Evolutionary conservation across 495 filamentous ascomycete genomes (phyloP).

Genomic region (Evernia prunastri): DNA sequence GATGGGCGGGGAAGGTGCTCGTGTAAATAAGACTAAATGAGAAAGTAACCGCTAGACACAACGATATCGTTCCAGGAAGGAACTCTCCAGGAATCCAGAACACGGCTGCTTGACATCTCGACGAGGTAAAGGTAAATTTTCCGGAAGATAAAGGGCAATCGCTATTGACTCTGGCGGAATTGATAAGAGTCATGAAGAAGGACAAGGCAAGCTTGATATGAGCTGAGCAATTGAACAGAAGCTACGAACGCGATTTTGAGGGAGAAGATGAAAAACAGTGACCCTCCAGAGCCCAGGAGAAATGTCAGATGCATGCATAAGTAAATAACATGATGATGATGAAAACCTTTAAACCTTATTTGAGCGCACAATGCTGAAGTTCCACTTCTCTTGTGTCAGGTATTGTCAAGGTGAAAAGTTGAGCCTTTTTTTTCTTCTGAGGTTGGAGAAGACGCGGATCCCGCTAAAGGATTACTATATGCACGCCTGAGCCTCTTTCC

Average conservation of each 20-base stretch:
- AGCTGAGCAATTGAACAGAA: background rate
- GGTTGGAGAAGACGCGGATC: background rate
- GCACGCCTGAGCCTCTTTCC: background rate
- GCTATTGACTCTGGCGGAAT: background rate
- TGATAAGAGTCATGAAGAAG: background rate
- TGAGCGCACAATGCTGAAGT: background rate
- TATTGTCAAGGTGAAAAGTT: background rate
- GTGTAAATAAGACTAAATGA: constrained; percentile 25
- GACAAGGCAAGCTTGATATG: background rate
- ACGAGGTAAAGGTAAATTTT: background rate
- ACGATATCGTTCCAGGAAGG: constrained; percentile 17
- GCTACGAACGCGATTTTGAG: background rate
- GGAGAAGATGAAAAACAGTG: background rate
- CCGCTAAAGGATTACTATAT: background rate
- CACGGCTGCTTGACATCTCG: background rate
- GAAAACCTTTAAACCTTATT: too few relatives aligned
- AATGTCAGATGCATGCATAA: constrained; percentile 14
- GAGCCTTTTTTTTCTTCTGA: background rate
- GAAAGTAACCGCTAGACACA: constrained; percentile 21
- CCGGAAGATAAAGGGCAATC: background rate
- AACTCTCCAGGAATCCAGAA: constrained; percentile 2
- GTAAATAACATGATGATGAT: too few relatives aligned
- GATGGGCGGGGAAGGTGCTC: constrained; percentile 23
- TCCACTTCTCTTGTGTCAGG: background rate
- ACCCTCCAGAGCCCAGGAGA: background rate